These are phyloP conservation scores for Fusarium veterinarium DNA, from an alignment of 2,329 filamentous ascomycete species.

Conservation along the genomic window DNA sequence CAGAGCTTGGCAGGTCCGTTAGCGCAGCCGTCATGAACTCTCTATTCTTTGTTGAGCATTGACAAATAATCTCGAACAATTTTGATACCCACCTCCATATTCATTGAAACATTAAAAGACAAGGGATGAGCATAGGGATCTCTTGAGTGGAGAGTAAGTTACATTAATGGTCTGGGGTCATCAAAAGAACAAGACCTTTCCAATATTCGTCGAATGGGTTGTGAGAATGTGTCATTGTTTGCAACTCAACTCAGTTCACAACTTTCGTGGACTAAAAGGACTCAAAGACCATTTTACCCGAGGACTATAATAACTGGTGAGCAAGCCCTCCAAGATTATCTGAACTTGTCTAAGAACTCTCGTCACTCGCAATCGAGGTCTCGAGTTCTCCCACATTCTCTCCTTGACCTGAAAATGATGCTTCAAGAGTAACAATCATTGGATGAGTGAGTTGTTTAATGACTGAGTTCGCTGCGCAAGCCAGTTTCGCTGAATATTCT, in stretches of 20 bases:
- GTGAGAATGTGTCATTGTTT: background rate
- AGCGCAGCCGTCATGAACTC: background rate
- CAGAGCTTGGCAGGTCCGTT: background rate
- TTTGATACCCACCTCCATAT: background rate
- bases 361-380: background rate
- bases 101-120: background rate
- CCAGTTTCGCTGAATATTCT: background rate
- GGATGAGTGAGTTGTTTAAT: background rate
- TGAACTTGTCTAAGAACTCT: background rate
- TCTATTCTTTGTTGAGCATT: slow-evolving; percentile 11
- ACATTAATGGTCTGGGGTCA: background rate
- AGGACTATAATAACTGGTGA: background rate
- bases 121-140: background rate
- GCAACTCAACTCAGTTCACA: background rate
- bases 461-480: background rate
- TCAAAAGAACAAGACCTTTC: background rate
- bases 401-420: background rate
- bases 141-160: background rate
- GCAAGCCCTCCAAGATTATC: background rate
- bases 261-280: background rate
- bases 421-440: background rate
- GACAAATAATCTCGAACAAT: background rate
- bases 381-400: background rate
- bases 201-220: background rate
- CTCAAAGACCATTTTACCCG: background rate